These are phyloP conservation scores for Paracamarosporium sp. DNA, from an alignment of 2,329 filamentous ascomycete genomes.

Conservation along the genomic window DNA sequence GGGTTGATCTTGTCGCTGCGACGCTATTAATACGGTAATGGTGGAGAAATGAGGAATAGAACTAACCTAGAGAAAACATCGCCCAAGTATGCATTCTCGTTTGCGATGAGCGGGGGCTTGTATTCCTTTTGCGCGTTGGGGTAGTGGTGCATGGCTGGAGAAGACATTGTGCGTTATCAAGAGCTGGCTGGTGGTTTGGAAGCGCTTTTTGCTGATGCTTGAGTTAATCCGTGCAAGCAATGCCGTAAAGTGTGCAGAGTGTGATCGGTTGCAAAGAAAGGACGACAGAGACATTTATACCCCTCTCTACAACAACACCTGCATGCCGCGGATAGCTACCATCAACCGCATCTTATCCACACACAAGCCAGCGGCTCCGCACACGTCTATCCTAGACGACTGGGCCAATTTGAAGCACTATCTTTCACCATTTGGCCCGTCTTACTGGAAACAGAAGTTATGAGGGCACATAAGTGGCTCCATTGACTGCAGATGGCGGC, in stretches of 20 bases:
- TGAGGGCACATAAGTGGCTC: background rate
- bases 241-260: background rate
- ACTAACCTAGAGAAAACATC: conserved; percentile 63
- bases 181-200: background rate
- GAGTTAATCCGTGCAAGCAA: background rate
- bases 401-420: background rate
- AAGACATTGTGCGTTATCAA: conserved; percentile 23
- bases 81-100: conserved; percentile 72
- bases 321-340: background rate
- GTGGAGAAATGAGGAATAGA: background rate
- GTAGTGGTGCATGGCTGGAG: conserved; percentile 58
- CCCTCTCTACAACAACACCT: background rate
- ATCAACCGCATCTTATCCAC: background rate
- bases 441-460: conserved; percentile 11
- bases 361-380: conserved; percentile 1
- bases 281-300: background rate
- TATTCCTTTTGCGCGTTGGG: conserved; percentile 65
- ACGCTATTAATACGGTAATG: background rate
- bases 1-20: conserved; percentile 60
- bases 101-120: conserved; percentile 70
- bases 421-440: background rate
- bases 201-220: background rate
- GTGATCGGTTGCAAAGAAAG: background rate
- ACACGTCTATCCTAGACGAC: background rate
- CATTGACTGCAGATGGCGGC: conserved; percentile 1